These are phyloP conservation scores for Mycena galericulata DNA, from an alignment of 768 basidiomycete species.

Conservation along the genomic window DNA sequence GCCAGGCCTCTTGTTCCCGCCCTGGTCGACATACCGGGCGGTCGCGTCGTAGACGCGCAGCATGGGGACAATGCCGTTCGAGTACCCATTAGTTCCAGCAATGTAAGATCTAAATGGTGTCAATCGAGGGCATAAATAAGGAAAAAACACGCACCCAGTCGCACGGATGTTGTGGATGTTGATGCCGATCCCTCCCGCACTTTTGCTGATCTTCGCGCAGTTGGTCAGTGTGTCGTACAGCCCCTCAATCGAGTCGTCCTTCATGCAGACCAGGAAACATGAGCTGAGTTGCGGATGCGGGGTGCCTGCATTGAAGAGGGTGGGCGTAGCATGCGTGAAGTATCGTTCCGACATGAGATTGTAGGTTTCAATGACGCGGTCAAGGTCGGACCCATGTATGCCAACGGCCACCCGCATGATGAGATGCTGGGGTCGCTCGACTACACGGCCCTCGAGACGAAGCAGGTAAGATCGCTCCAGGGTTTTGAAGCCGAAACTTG, in stretches of 20 bases:
- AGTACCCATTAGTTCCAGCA: conserved; percentile 98
- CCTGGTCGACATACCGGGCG: conserved; percentile 98
- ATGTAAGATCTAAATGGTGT: conserved; percentile 84
- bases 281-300: conserved; percentile 94
- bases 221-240: conserved; percentile 99
- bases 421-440: conserved; percentile 98
- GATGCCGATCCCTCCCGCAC: conserved; percentile 98
- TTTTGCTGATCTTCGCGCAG: conserved; percentile 99
- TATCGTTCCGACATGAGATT: conserved; percentile 98
- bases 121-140: neutral
- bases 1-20: conserved; percentile 98
- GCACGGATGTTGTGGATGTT: conserved; percentile 97
- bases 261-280: conserved; percentile 98
- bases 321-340: conserved; percentile 98
- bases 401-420: conserved; percentile 99
- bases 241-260: conserved; percentile 99
- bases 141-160: conserved; percentile 73
- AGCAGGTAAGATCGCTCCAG: conserved; percentile 98
- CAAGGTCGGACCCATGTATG: conserved; percentile 91
- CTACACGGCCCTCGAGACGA: conserved; percentile 92
- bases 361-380: conserved; percentile 91
- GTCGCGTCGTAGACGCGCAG: conserved; percentile 98
- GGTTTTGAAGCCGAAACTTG: conserved; percentile 98
- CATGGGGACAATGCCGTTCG: conserved; percentile 99
- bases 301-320: conserved; percentile 99